These are phyloP conservation scores for Rhodomyrtus tomentosa DNA, from an alignment of 345 rosid genomes.

Conservation along the genomic window DNA sequence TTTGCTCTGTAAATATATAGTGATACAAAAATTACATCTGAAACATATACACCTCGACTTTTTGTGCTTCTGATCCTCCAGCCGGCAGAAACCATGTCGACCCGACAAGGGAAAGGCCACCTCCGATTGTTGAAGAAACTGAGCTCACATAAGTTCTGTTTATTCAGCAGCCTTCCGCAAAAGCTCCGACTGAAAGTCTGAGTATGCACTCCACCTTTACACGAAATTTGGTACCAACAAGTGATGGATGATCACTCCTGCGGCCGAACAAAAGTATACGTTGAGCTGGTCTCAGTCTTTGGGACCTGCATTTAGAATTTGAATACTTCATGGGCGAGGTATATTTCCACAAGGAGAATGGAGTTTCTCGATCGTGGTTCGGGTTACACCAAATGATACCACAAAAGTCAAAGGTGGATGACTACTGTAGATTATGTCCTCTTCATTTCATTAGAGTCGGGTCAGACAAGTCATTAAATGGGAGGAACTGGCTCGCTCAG, in stretches of 20 bases:
- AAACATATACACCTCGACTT: not conserved
- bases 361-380: not conserved
- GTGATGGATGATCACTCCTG: conserved; percentile 13
- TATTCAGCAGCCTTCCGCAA: not conserved
- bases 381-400: not conserved
- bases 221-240: not conserved
- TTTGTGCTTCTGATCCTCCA: not conserved
- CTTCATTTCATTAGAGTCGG: not conserved
- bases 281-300: conserved; percentile 58
- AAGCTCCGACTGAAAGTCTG: not conserved
- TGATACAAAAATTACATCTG: not conserved
- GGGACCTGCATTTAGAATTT: conserved; percentile 29
- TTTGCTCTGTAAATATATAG: not conserved
- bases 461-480: too few species aligned
- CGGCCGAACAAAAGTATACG: conserved; percentile 39
- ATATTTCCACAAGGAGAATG: not conserved
- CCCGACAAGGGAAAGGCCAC: not conserved
- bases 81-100: not conserved
- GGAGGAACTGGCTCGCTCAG: not conserved
- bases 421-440: not conserved
- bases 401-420: not conserved
- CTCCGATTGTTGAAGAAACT: not conserved
- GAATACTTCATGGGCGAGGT: not conserved
- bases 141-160: not conserved
- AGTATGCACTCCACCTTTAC: not conserved